These are phyloP conservation scores for Dalbergia oliveri DNA, from an alignment of 306 rosid genomes.

Conservation along the genomic window DNA sequence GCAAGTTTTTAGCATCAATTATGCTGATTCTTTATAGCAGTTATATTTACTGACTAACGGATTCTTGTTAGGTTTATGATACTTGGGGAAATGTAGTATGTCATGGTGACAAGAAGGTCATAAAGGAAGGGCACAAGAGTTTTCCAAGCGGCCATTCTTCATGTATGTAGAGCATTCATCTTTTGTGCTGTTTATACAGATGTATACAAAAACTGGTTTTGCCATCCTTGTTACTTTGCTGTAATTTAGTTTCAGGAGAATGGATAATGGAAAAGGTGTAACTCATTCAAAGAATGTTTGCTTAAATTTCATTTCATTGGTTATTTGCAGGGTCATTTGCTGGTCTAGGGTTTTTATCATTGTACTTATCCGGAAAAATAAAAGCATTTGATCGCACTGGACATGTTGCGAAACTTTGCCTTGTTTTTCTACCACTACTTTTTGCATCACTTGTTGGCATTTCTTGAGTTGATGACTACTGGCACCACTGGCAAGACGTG, in stretches of 20 bases:
- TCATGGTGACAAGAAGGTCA: conserved; percentile 66
- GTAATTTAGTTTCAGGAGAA: conserved; percentile 28
- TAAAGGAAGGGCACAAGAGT: conserved; percentile 94
- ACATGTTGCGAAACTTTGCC: conserved; percentile 80
- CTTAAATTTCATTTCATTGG: background rate
- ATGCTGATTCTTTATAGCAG: conserved; percentile 13
- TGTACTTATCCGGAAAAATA: conserved; percentile 85
- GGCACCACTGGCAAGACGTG: conserved; percentile 98
- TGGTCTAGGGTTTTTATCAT: conserved; percentile 80
- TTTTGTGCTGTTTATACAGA: background rate
- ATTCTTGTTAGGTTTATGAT: conserved; percentile 72
- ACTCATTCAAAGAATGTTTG: background rate
- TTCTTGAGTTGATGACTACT: conserved; percentile 89
- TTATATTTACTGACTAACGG: conserved; percentile 26
- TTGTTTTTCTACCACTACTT: conserved; percentile 79
- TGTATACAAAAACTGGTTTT: conserved; percentile 9
- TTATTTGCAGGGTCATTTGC: conserved; percentile 86
- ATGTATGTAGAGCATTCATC: conserved; percentile 55
- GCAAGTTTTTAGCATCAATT: background rate
- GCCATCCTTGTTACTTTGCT: background rate
- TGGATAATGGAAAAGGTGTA: conserved; percentile 30
- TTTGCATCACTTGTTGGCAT: conserved; percentile 84
- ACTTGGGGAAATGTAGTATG: conserved; percentile 79
- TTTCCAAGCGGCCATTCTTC: conserved; percentile 97
- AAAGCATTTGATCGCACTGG: conserved; percentile 75